phyloP scores from a whole-genome alignment of 1,284 basidiomycete genomes.

The Pseudomicrostroma phylloplanum region DNA sequence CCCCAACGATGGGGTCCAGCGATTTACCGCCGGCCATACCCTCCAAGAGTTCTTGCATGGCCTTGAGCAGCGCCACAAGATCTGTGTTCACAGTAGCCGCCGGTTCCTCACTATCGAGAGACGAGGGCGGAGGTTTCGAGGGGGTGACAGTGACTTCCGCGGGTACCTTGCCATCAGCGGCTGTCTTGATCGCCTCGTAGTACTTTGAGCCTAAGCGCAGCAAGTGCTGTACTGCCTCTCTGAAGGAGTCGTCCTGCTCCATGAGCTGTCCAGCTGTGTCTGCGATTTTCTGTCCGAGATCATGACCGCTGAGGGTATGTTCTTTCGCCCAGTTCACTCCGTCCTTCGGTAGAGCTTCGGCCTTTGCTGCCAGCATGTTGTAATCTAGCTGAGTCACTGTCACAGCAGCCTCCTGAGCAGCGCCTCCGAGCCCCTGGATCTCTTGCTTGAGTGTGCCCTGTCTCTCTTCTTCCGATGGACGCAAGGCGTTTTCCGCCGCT shows the following conservation, averaged over 20 bases:
- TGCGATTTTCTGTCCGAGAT: background rate
- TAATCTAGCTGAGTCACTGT: background rate
- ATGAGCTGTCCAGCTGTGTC: background rate
- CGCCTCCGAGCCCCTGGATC: background rate
- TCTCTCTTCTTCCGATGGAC: background rate
- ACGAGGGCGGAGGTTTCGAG: background rate
- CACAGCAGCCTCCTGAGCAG: background rate
- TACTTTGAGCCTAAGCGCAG: background rate
- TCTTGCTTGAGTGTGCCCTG: slow-evolving; percentile 5
- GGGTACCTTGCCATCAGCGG: background rate
- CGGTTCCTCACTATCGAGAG: background rate
- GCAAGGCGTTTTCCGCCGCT: slow-evolving; percentile 1
- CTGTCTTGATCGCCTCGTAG: background rate
- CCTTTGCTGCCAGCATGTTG: background rate
- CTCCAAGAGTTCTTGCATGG: slow-evolving; percentile 13
- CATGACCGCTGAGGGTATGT: background rate
- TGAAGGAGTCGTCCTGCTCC: slow-evolving; percentile 10
- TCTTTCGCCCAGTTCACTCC: background rate
- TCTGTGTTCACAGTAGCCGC: slow-evolving; percentile 4
- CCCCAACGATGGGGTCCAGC: slow-evolving; percentile 5
- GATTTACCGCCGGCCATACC: slow-evolving; percentile 15
- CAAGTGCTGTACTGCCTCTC: slow-evolving; percentile 4
- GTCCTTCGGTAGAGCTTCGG: background rate
- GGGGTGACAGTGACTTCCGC: background rate
- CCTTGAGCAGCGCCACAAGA: background rate